Evolutionary conservation across 805 yeast genomes (phyloP), one percentile per base, ranked within the genome.

Genomic region (Jamesozyma jinghongensis): DNA sequence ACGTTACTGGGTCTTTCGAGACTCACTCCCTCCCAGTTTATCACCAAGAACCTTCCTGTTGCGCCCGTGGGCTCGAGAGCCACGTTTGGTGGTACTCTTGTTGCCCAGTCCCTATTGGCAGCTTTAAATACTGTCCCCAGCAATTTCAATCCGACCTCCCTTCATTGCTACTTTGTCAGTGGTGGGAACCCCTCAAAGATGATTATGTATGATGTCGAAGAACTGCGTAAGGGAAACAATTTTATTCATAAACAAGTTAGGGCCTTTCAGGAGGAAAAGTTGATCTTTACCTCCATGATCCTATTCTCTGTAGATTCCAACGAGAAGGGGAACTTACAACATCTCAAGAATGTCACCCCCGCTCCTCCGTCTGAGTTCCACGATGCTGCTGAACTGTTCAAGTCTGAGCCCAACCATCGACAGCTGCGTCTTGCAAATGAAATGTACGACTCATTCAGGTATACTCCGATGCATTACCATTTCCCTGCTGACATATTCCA

Each of bases 41-140:
- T 51, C 8, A 54, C 61, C 3, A 44, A 41, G 18, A 32, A 46
- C 36, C 40, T 46, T 12, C 57, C 60, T 5, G 42, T 40, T 3
- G 67, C 73, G 3, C 77, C 77, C 2, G 65, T 63, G 5, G 71
- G 75, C 0, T 81, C 83, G 2, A 62, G 80, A 34, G 85, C 85
- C 2, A 74, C 80, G 0, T 81, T 79, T 61, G 87, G 87, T 2
- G 87, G 88, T 8, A 75, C 79, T 16, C 62, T 76, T 33, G 75
- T 78, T 14, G 83, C 84, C 0, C 87, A 81, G 50, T 65, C 85
- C 2, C 58, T 80, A 3, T 56, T 72, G 43, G 85, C 84, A 5
- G 78, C 81, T 2, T 62, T 79, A 27, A 66, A 69, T 37, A 71
- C 77, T 6, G 66, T 75, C 5, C 68, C 70, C n/a, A 54, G 48